These are phyloP conservation scores for Yamadazyma kitorensis DNA, from an alignment of 805 yeast genomes.

Conservation along the genomic window DNA sequence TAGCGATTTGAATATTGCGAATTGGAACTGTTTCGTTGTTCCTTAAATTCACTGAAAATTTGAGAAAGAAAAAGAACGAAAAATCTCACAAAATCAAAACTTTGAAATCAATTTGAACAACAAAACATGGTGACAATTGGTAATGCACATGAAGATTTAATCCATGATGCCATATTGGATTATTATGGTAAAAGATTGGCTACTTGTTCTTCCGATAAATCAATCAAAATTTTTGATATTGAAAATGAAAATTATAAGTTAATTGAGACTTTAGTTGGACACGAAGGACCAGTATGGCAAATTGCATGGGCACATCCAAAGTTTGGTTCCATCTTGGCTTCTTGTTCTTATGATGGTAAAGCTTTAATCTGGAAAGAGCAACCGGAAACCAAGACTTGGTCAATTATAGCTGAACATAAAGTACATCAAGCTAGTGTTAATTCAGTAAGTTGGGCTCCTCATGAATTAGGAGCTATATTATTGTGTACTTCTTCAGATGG, in stretches of 20 bases:
- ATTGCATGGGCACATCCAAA: slow-evolving; percentile 99
- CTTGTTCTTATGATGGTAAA: slow-evolving; percentile 93
- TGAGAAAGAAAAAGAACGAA: neutral
- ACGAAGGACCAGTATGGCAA: slow-evolving; percentile 99
- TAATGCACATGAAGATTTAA: slow-evolving; percentile 88
- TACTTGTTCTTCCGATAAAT: slow-evolving; percentile 93
- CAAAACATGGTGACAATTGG: slow-evolving; percentile 70
- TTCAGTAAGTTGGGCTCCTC: slow-evolving; percentile 96
- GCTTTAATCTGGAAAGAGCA: slow-evolving; percentile 91
- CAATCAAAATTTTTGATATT: slow-evolving; percentile 90
- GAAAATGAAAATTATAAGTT: slow-evolving; percentile 81
- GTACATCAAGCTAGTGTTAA: slow-evolving; percentile 94
- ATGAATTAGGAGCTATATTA: slow-evolving; percentile 90
- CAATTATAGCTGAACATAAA: slow-evolving; percentile 79
- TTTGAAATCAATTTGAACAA: neutral
- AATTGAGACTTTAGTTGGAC: slow-evolving; percentile 83
- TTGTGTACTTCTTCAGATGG: slow-evolving; percentile 94
- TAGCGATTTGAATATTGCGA: neutral
- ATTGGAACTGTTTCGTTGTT: too few species aligned
- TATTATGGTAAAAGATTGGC: slow-evolving; percentile 96
- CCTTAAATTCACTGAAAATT: neutral
- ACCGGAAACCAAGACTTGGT: slow-evolving; percentile 79
- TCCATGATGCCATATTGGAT: slow-evolving; percentile 96
- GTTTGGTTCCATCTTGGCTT: slow-evolving; percentile 91
- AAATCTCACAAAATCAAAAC: slow-evolving; percentile 1